phyloP scores from a whole-genome alignment of 164 flowering plant species.

The Cinnamomum chago region DNA sequence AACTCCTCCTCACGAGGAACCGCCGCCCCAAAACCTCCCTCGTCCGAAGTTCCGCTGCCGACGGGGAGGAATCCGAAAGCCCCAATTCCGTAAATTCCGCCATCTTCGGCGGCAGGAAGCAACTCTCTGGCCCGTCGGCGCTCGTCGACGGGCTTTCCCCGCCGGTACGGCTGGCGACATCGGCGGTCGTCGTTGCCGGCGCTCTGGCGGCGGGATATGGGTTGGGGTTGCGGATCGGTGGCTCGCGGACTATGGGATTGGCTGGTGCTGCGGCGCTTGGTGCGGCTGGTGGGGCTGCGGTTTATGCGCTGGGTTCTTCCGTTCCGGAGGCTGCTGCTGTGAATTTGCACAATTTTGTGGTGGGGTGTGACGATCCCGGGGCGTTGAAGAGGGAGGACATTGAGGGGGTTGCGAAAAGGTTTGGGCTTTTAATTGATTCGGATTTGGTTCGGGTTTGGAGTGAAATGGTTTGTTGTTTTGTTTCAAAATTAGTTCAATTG shows the following conservation, averaged over 20 bases:
- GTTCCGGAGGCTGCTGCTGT: conserved; percentile 89
- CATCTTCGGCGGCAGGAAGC: conserved; percentile 57
- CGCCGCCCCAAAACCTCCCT: conserved; percentile 20
- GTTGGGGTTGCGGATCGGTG: conserved; percentile 51
- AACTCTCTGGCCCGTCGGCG: conserved; percentile 57
- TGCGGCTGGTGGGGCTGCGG: conserved; percentile 74
- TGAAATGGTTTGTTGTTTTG: too few species aligned
- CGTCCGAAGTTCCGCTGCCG: conserved; percentile 27
- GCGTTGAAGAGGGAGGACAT: conserved; percentile 60
- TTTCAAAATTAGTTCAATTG: too few species aligned
- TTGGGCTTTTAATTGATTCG: conserved; percentile 3
- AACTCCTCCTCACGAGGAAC: conserved; percentile 10
- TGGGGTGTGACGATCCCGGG: conserved; percentile 55
- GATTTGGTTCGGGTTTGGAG: background rate
- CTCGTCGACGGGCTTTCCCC: conserved; percentile 58
- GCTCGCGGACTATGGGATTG: conserved; percentile 37
- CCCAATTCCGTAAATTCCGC: conserved; percentile 14
- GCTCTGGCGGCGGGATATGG: conserved; percentile 76
- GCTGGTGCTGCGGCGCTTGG: conserved; percentile 78
- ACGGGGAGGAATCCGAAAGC: conserved; percentile 6
- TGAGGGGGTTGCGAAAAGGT: conserved; percentile 67
- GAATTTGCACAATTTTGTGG: conserved; percentile 73
- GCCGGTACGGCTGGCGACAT: conserved; percentile 51
- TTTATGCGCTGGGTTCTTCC: conserved; percentile 57
- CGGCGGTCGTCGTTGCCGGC: conserved; percentile 59